Conservation (phyloP, 2,329 filamentous ascomycete genomes). For the Xylariaceae sp. region DNA sequence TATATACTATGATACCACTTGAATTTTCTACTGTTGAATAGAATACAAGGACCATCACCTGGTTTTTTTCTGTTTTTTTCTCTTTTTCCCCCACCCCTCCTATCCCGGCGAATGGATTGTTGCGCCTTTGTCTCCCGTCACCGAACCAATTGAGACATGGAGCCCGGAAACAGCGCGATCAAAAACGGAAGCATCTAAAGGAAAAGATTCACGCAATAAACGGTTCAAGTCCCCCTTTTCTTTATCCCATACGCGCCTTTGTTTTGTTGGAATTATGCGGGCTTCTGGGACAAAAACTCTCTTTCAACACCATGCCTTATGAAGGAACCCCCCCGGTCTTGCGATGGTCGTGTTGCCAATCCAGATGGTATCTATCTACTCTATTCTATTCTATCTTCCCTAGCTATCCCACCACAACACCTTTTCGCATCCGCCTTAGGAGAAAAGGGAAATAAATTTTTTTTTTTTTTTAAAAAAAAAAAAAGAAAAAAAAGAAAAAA, state of each 20-base stretch:
- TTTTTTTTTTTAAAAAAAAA: not conserved
- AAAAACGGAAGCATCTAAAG: slow-evolving; percentile 14
- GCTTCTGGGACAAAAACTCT: not conserved
- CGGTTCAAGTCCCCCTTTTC: not conserved
- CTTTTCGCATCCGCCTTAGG: too few relatives aligned
- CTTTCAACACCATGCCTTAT: slow-evolving; percentile 19
- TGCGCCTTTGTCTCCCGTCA: slow-evolving; percentile 7
- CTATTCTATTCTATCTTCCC: too few relatives aligned
- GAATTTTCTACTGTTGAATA: not conserved
- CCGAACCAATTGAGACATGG: slow-evolving; percentile 6
- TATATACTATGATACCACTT: too few relatives aligned
- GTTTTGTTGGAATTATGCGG: not conserved
- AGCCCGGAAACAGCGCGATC: slow-evolving; percentile 13
- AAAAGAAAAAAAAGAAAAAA: not conserved
- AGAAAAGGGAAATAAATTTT: too few relatives aligned
- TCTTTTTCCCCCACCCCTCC: too few relatives aligned
- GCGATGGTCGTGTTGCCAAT: not conserved
- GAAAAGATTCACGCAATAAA: not conserved
- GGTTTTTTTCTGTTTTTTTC: too few relatives aligned
- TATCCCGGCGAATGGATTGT: not conserved
- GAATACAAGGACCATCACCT: too few relatives aligned
- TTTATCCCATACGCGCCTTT: slow-evolving; percentile 14
- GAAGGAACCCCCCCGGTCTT: not conserved
- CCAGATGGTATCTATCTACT: not conserved
- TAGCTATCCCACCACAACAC: not conserved